Base-by-base conservation (phyloP, 2,329 filamentous ascomycete species). In the Trichophyton benhamiae region DNA sequence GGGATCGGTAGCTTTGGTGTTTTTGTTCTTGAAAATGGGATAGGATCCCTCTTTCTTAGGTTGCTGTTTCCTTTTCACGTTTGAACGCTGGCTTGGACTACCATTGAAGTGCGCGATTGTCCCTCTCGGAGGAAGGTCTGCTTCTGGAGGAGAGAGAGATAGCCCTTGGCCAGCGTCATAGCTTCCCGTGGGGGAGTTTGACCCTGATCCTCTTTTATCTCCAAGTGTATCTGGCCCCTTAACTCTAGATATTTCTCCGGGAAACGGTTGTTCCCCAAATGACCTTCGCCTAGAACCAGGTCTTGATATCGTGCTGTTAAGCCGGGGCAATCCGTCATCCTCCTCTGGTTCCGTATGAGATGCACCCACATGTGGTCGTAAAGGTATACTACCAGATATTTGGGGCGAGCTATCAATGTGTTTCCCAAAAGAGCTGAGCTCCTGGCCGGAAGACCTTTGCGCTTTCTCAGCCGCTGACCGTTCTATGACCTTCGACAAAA, bases 401-500 rank as follows among this genome's bases (percentile, higher is more conserved):
- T n/a, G 55, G 22, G 55, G 17, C 13, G 33, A 38, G 20, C 38
- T 41, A 20, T 42, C n/a, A 1, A 9, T 15, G 7, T 41, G 30
- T 13, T 42, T 33, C 8, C 38, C 27, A 27, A 41, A 38, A 15
- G 17, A 58, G 30, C 38, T 63, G 49, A 52, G 63, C 17, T 57
- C 63, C 57, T 66, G 65, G 55, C 59, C 65, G 57, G 61, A 59
- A 22, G 65, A 66, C 69, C 69, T 59, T 65, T 65, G 60, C 65
- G 63, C 70, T 66, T 63, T 74, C 72, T 63, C 72, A 62, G 48
- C 73, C 68, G 66, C 75, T 66, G 67, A 74, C 69, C 61, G 75
- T 74, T 67, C 75, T 67, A 68, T 75, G 70, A 69, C 68, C 65
- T 79, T 76, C 61, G 78, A 74, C 38, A 85, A 72, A 5, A 85